Conservation (phyloP, 2,329 filamentous ascomycete genomes). For the Fusarium sulawesiense region DNA sequence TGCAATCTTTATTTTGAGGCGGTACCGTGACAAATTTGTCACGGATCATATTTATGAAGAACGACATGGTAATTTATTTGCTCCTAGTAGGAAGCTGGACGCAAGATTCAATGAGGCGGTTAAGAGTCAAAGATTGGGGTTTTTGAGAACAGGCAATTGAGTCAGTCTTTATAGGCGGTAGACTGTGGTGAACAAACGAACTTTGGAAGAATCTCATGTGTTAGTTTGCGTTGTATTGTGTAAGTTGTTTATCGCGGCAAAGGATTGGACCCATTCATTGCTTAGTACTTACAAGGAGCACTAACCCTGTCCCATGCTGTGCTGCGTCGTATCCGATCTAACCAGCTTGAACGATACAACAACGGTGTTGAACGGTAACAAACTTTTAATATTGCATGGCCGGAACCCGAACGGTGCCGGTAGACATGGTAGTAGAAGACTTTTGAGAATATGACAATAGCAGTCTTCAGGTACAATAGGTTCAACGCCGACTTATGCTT, state of each 20-base stretch:
- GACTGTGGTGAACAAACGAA: not conserved
- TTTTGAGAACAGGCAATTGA: no score
- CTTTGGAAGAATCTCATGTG: not conserved
- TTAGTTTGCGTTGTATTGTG: not conserved
- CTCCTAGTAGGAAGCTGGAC: not conserved
- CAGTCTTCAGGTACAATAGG: not conserved
- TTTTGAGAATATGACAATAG: not conserved
- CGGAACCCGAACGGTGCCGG: not conserved
- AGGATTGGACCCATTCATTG: not conserved
- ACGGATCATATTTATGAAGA: slow-evolving; percentile 14
- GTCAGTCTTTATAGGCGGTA: not conserved
- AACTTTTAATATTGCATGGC: not conserved
- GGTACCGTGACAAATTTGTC: slow-evolving; percentile 44
- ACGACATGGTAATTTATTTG: not conserved
- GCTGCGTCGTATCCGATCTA: not conserved
- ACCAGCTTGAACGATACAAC: not conserved
- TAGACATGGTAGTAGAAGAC: not conserved
- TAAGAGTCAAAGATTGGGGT: not conserved
- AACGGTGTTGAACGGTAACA: not conserved
- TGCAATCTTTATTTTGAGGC: slow-evolving; percentile 49
- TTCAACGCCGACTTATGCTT: no score
- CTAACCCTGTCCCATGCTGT: not conserved
- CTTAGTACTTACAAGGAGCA: not conserved
- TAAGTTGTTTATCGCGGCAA: not conserved
- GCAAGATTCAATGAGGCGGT: not conserved